Evolutionary conservation across 495 filamentous ascomycete species (phyloP).

Genomic region (Thermothielavioides terrestris): DNA sequence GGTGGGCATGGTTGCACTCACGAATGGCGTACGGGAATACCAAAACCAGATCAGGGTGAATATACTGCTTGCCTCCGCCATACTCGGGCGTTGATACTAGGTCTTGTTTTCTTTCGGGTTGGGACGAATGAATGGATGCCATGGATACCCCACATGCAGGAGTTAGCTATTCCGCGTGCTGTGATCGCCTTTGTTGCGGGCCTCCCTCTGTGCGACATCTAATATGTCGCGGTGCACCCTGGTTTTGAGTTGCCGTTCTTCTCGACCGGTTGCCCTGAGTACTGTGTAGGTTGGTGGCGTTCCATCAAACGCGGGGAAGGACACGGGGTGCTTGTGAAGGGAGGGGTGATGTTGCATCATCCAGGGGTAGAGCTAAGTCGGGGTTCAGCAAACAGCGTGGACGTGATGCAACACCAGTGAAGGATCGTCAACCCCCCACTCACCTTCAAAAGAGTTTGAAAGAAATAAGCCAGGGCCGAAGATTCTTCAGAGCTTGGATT

Average conservation of each 20-base stretch:
- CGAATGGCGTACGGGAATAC: conserved; percentile 33
- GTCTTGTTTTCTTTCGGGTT: conserved; percentile 9
- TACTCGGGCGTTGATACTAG: conserved; percentile 15
- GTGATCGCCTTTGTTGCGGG: not conserved
- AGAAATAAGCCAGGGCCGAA: not conserved
- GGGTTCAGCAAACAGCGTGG: not conserved
- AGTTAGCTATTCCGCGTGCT: not conserved
- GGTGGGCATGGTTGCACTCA: conserved; percentile 25
- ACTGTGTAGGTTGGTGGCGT: no score
- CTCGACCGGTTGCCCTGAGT: no score
- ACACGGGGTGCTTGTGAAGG: no score
- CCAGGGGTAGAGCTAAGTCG: not conserved
- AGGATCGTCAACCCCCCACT: conserved; percentile 12
- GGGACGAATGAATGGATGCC: conserved; percentile 15
- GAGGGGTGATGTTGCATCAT: conserved; percentile 5
- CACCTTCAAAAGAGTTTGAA: not conserved
- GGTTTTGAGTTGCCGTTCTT: conserved; percentile 3
- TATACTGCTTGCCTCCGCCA: conserved; percentile 28
- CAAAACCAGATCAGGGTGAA: conserved; percentile 32
- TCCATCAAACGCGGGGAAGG: no score
- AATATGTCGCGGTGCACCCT: not conserved
- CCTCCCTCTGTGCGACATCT: not conserved
- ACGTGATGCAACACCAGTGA: conserved; percentile 21
- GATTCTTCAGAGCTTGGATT: no score
- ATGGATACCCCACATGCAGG: conserved; percentile 11